Conservation (phyloP, 805 yeast species). For the Candida pseudoglaebosa region DNA sequence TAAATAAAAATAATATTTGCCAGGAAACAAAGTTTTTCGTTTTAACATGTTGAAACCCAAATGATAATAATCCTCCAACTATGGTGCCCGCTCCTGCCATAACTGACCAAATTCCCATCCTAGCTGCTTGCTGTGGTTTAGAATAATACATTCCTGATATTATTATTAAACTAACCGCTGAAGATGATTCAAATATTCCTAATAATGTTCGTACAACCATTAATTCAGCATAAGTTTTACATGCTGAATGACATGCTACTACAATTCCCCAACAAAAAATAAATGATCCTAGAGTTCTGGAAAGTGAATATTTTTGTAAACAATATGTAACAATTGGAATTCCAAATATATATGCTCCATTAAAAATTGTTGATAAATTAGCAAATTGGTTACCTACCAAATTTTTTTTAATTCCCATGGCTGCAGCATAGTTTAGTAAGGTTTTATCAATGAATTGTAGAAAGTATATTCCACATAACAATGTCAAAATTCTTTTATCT, state of each 20-base stretch:
- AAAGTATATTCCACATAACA: slow-evolving; percentile 51
- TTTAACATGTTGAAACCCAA: slow-evolving; percentile 50
- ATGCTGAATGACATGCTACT: slow-evolving; percentile 49
- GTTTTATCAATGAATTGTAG: slow-evolving; percentile 58
- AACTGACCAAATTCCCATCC: slow-evolving; percentile 56
- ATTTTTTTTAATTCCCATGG: slow-evolving; percentile 56
- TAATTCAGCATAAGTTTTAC: slow-evolving; percentile 47
- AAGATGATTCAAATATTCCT: slow-evolving; percentile 52
- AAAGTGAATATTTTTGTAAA: slow-evolving; percentile 51
- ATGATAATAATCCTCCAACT: slow-evolving; percentile 42
- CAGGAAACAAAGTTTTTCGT: slow-evolving; percentile 44
- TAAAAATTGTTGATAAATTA: slow-evolving; percentile 50
- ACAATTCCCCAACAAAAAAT: slow-evolving; percentile 54
- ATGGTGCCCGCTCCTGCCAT: slow-evolving; percentile 56
- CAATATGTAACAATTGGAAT: slow-evolving; percentile 42
- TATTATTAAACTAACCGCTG: slow-evolving; percentile 54
- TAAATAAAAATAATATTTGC: slow-evolving; percentile 57
- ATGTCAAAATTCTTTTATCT: slow-evolving; percentile 46
- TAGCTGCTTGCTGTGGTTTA: slow-evolving; percentile 45
- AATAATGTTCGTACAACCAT: slow-evolving; percentile 53
- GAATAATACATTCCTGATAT: slow-evolving; percentile 63
- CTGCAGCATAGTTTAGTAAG: slow-evolving; percentile 58
- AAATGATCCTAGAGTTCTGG: slow-evolving; percentile 46
- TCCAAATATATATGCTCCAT: slow-evolving; percentile 50
- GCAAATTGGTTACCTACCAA: slow-evolving; percentile 47